Base-by-base conservation (phyloP, 169 alveolate species). In the Eimeria acervulina region DNA sequence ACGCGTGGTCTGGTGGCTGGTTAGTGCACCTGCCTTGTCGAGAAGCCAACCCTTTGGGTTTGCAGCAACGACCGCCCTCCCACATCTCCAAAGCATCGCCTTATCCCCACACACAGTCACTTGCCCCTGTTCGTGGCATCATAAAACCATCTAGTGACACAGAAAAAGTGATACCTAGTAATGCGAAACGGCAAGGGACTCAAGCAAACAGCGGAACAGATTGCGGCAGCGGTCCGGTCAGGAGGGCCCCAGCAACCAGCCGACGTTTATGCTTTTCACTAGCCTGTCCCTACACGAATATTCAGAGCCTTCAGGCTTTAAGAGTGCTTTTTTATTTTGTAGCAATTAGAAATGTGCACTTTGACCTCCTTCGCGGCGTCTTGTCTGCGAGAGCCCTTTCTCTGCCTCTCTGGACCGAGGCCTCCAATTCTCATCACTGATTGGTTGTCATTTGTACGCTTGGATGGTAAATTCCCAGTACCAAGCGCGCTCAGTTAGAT, bases 181-280 rank as follows among this genome's bases (percentile, higher is more conserved):
- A 36, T 72, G 42, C 13, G 19, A 40, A 0, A 0, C 7, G 26
- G 38, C 13, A n/a, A 42, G 89, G 38, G 89, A 23, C 36, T 47
- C 89, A 8, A 47, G 31, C 87, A 42, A 6, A 17, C 61, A 13
- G 31, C 61, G 87, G 63, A 40, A 33, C 61, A 23, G 8, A 40
- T 10, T 12, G 42, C 26, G 0, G 21, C 42, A 17, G 68, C 66
- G 89, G 89, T 80, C 89, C 42, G 68, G 89, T 80, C 89, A 42
- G 66, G 55, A 80, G 68, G 89, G 89, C 89, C 42, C 66, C 68
- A 47, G 28, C 66, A n/a, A 26, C 68, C 31, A 33, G 52, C 13
- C 10, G 31, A 42, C 6, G 47, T 36, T 33, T 13, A 21, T 15
- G 31, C n/a, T 36, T 31, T 36, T 31, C 51, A 3, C 36, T 15